Evolutionary conservation across 1,284 basidiomycete genomes (phyloP).

Genomic region (Apiotrichum gamsii): DNA sequence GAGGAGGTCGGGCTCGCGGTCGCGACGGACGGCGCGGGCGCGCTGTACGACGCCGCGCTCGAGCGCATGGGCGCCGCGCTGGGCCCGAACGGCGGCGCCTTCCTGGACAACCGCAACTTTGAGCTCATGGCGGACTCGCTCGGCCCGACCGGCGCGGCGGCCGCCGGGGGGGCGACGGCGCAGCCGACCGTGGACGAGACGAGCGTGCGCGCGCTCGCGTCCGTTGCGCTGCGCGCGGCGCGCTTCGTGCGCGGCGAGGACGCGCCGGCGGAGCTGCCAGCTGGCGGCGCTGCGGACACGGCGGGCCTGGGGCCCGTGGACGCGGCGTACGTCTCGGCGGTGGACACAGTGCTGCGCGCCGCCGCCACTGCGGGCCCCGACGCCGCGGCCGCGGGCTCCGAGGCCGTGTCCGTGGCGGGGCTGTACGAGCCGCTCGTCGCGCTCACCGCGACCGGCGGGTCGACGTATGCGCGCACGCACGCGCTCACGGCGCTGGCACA

Average conservation of each 20-base stretch:
- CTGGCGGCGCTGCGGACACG: no score
- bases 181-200: slow-evolving; percentile 4
- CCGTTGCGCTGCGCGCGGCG: slow-evolving; percentile 1
- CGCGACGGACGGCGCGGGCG: background rate
- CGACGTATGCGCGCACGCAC: background rate
- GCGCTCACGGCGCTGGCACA: slow-evolving; percentile 3
- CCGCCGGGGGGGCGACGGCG: background rate
- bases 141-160: no score
- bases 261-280: background rate
- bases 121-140: slow-evolving; percentile 7
- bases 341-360: slow-evolving; percentile 2
- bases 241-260: slow-evolving; percentile 3
- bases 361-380: no score
- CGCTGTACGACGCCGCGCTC: background rate
- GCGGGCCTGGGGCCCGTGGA: background rate
- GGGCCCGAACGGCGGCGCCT: background rate
- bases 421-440: background rate
- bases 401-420: background rate
- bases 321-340: slow-evolving; percentile 2
- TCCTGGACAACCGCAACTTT: slow-evolving; percentile 16
- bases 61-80: slow-evolving; percentile 1
- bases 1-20: slow-evolving; percentile 23
- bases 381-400: background rate
- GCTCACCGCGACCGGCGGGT: background rate
- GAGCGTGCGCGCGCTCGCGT: slow-evolving; percentile 4